These are phyloP conservation scores for Davidsoniella eucalypti DNA, from an alignment of 2,329 filamentous ascomycete genomes.

Conservation along the genomic window DNA sequence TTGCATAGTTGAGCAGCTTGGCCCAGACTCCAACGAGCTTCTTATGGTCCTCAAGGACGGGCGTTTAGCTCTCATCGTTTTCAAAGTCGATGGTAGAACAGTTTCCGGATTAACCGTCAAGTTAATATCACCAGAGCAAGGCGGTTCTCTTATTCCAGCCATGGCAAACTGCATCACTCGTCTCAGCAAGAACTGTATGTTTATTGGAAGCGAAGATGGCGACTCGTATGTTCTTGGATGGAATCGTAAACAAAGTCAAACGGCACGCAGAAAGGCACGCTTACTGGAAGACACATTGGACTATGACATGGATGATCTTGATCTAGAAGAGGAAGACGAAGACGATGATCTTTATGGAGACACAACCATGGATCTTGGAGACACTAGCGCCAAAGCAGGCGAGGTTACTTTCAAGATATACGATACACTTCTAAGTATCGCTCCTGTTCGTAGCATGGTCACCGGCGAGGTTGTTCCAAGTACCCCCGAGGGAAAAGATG, in stretches of 20 bases:
- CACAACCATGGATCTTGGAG: slow-evolving; percentile 14
- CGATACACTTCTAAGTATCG: slow-evolving; percentile 61
- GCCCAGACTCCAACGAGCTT: slow-evolving; percentile 62
- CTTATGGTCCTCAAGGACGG: slow-evolving; percentile 69
- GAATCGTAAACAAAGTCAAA: slow-evolving; percentile 46
- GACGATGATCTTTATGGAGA: slow-evolving; percentile 44
- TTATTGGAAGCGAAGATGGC: slow-evolving; percentile 69
- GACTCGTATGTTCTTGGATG: slow-evolving; percentile 74
- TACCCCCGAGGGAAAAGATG: slow-evolving; percentile 25
- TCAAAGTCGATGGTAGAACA: slow-evolving; percentile 77
- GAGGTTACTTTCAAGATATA: slow-evolving; percentile 61
- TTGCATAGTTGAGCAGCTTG: slow-evolving; percentile 61
- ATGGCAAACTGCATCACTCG: slow-evolving; percentile 53
- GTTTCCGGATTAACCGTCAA: slow-evolving; percentile 74
- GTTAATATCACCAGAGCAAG: slow-evolving; percentile 43
- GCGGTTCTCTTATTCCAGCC: slow-evolving; percentile 44
- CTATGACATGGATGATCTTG: slow-evolving; percentile 27
- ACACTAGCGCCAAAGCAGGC: slow-evolving; percentile 32
- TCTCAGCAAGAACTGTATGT: slow-evolving; percentile 53
- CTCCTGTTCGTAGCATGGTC: slow-evolving; percentile 60
- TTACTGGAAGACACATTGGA: slow-evolving; percentile 36
- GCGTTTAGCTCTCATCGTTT: slow-evolving; percentile 56
- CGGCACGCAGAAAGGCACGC: slow-evolving; percentile 46
- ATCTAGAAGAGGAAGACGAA: slow-evolving; percentile 40
- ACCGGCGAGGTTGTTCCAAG: slow-evolving; percentile 42